A percentile compares a stretch with the other conserved stretches of the same genome.
These are phyloP conservation scores for Groenewaldozyma sp. DNA, from an alignment of 1,139 yeast genomes.

Conservation along the genomic window DNA sequence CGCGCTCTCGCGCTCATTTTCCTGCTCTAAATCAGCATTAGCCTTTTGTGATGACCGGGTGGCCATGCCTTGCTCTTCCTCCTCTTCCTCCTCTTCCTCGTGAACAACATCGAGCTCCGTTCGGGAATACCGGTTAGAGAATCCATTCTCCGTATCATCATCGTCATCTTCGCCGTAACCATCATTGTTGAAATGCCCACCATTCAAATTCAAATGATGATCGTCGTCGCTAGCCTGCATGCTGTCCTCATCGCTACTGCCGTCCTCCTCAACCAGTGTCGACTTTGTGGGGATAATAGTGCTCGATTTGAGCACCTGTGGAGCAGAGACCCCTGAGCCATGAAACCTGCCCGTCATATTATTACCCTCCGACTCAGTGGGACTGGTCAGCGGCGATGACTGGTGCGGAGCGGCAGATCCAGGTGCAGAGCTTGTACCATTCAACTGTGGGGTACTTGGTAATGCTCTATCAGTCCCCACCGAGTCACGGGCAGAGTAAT, in stretches of 20 bases:
- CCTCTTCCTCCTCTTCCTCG: neutral
- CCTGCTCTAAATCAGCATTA: neutral
- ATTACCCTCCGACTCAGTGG: neutral
- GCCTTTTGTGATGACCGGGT: neutral
- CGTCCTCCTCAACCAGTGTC: constrained; percentile 23
- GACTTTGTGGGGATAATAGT: constrained; percentile 27
- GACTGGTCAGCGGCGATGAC: no score
- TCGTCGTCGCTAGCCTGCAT: constrained; percentile 5
- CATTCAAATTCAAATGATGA: neutral
- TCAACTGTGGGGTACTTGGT: neutral
- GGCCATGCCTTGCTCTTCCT: neutral
- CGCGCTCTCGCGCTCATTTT: no score
- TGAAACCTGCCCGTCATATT: no score
- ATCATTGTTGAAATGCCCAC: neutral
- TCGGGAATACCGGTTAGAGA: neutral
- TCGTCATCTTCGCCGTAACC: neutral
- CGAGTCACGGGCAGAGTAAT: neutral
- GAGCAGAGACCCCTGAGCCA: neutral
- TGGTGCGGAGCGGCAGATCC: no score
- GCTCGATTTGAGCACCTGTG: constrained; percentile 14
- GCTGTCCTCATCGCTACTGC: constrained; percentile 20
- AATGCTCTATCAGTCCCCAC: neutral
- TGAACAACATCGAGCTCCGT: neutral
- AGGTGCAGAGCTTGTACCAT: neutral
- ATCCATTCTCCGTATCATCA: neutral